Conservation (phyloP, 1,139 yeast species). For the Zygosaccharomyces pseudobailii region DNA sequence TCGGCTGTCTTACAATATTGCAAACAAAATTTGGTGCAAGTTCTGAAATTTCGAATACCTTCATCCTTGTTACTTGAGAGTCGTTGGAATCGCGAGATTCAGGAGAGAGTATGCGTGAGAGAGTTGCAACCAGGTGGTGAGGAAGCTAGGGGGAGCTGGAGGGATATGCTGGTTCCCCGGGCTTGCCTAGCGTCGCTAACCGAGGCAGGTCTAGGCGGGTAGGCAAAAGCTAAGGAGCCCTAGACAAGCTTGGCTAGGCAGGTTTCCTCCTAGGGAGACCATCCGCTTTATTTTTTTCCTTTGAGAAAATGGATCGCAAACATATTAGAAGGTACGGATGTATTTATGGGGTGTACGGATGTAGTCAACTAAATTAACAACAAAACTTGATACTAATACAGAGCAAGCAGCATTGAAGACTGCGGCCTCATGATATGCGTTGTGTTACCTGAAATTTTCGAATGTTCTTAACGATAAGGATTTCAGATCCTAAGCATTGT, state of each 20-base stretch:
- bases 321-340: no score
- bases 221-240: not conserved
- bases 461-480: no score
- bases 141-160: not conserved
- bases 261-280: not conserved
- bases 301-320: no score
- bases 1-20: not conserved
- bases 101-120: not conserved
- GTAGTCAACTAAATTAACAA: no score
- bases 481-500: no score
- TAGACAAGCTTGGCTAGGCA: not conserved
- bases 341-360: no score
- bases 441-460: no score
- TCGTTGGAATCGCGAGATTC: not conserved
- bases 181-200: not conserved
- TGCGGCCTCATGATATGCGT: no score
- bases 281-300: not conserved
- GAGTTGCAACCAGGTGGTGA: not conserved
- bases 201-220: not conserved
- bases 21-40: not conserved
- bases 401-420: no score
- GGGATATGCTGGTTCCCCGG: not conserved
- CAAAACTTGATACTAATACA: no score
- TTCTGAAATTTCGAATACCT: not conserved
- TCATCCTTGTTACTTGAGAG: constrained; percentile 3